Conservation (phyloP, 805 yeast genomes). For the Lachancea waltii region DNA sequence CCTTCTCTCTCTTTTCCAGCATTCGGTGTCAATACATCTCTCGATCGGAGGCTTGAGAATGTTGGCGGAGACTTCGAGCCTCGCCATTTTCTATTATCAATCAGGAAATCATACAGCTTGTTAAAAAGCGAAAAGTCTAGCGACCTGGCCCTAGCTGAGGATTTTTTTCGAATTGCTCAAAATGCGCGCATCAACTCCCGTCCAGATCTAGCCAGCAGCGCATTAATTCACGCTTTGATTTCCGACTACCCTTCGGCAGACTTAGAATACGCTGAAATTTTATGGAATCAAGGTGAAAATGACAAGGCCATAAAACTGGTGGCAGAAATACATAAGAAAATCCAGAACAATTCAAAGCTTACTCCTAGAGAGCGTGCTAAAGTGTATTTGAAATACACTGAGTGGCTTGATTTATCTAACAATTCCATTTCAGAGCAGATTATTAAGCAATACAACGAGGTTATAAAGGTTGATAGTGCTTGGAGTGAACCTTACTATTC, state of each 20-base stretch:
- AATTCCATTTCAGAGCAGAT: conserved; percentile 73
- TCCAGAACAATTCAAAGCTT: conserved; percentile 12
- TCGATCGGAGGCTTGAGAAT: conserved; percentile 26
- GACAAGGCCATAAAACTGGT: conserved; percentile 72
- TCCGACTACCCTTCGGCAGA: conserved; percentile 41
- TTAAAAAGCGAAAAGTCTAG: conserved; percentile 19
- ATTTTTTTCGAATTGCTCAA: conserved; percentile 54
- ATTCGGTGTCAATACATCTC: conserved; percentile 11
- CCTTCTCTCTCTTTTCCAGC: conserved; percentile 14
- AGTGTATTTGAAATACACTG: conserved; percentile 70
- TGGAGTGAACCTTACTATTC: conserved; percentile 81
- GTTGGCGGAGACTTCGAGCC: conserved; percentile 51
- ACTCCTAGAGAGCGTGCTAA: conserved; percentile 28
- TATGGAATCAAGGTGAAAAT: conserved; percentile 88
- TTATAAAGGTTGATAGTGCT: conserved; percentile 45
- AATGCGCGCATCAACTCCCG: conserved; percentile 63
- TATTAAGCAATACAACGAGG: conserved; percentile 57
- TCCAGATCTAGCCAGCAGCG: conserved; percentile 64
- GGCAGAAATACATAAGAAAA: conserved; percentile 29
- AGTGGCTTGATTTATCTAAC: conserved; percentile 83
- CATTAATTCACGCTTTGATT: conserved; percentile 46
- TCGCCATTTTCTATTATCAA: conserved; percentile 51
- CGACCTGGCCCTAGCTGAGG: conserved; percentile 37
- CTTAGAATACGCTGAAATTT: conserved; percentile 69
- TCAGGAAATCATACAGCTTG: conserved; percentile 46